Conservation (phyloP, 2,329 filamentous ascomycete genomes). For the Akanthomyces muscarius region DNA sequence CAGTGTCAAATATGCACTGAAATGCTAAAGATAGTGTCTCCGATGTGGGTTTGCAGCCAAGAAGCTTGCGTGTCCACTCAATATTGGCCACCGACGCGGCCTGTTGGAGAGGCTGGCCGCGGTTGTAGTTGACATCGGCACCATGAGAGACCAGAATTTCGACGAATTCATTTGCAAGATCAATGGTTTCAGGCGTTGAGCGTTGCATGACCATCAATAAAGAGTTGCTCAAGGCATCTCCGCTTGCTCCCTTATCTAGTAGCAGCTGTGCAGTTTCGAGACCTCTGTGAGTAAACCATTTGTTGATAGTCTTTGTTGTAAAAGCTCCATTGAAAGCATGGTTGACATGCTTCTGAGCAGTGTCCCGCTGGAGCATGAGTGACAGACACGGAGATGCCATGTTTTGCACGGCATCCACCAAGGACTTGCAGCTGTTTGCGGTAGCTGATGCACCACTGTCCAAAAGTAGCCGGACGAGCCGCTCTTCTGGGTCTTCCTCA, state of each 20-base stretch:
- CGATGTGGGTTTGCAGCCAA: constrained; percentile 47
- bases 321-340: constrained; percentile 45
- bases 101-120: constrained; percentile 50
- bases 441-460: constrained; percentile 49
- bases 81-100: constrained; percentile 50
- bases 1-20: constrained; percentile 51
- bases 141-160: constrained; percentile 35
- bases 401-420: constrained; percentile 46
- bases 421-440: constrained; percentile 47
- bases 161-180: constrained; percentile 44
- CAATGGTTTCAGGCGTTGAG: constrained; percentile 34
- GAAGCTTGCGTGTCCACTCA: constrained; percentile 46
- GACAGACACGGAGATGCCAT: constrained; percentile 37
- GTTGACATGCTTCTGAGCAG: constrained; percentile 41
- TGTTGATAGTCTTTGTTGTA: constrained; percentile 33
- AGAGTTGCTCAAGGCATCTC: constrained; percentile 42
- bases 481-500: constrained; percentile 47
- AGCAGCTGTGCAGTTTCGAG: constrained; percentile 45
- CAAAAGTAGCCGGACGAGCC: constrained; percentile 45
- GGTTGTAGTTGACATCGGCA: constrained; percentile 46
- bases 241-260: constrained; percentile 45
- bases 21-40: constrained; percentile 51
- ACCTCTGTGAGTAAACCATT: constrained; percentile 47
- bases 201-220: constrained; percentile 44
- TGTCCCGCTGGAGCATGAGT: constrained; percentile 39